A percentile compares a stretch with the other conserved stretches of the same genome.
Conservation (phyloP, 805 yeast genomes). For the Blastobotrys mokoenaii region DNA sequence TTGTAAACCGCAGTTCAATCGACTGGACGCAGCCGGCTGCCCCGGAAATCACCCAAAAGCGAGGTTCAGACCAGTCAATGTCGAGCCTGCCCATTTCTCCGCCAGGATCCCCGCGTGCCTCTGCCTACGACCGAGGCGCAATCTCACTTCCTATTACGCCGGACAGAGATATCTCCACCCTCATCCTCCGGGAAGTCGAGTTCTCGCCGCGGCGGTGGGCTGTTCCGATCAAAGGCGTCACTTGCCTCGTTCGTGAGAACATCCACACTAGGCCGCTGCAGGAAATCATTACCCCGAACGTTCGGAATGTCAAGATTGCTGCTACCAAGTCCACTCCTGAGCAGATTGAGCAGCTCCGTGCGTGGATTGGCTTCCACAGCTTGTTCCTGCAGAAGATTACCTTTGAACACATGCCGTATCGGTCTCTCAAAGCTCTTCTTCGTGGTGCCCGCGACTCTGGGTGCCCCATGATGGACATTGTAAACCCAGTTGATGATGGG, state of each 20-base stretch:
- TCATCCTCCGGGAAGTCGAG: background rate
- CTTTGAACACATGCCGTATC: background rate
- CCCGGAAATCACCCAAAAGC: no score
- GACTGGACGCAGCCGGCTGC: slow-evolving; percentile 1
- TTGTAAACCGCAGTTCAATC: background rate
- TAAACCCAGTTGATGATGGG: background rate
- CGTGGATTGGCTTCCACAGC: background rate
- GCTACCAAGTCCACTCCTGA: background rate
- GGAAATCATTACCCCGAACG: background rate
- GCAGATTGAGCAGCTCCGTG: background rate
- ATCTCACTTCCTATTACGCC: no score
- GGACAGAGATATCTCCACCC: no score
- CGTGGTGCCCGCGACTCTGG: background rate
- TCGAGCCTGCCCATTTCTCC: no score
- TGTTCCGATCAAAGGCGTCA: background rate
- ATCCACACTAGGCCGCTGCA: background rate
- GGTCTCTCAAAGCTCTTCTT: background rate
- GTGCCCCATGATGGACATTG: background rate
- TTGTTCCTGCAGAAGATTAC: background rate
- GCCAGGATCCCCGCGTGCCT: no score
- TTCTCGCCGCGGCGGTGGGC: background rate
- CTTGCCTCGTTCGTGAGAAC: background rate
- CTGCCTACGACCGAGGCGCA: no score
- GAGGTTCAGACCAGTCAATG: no score
- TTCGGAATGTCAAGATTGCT: background rate